Conservation (phyloP, 148 eudicot genomes). For the Camellia sinensis region DNA sequence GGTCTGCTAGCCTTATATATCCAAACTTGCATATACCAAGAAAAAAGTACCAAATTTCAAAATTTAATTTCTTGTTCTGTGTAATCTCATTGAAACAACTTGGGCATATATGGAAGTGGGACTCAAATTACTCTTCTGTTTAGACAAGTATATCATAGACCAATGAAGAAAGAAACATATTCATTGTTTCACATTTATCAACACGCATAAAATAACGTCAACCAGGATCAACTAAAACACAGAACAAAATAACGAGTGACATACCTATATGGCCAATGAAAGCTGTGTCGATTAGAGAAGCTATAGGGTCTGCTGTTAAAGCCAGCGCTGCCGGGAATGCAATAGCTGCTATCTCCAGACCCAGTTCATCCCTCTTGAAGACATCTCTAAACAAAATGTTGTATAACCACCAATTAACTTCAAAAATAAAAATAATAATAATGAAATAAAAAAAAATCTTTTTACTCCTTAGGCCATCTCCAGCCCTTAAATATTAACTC, state of each 20-base stretch:
- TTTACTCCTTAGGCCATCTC: too few relatives aligned
- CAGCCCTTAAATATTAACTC: too few relatives aligned
- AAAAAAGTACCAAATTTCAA: background rate
- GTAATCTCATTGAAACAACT: background rate
- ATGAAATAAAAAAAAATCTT: too few relatives aligned
- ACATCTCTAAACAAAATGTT: constrained; percentile 15
- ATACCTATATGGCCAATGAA: constrained; percentile 62
- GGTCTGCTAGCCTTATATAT: background rate
- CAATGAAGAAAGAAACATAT: background rate
- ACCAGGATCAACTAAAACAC: background rate
- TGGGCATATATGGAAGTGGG: background rate
- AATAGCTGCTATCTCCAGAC: constrained; percentile 43
- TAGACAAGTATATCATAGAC: background rate
- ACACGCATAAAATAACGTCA: background rate
- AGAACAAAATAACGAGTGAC: background rate
- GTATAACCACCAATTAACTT: background rate
- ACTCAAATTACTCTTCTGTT: background rate
- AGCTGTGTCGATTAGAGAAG: constrained; percentile 60
- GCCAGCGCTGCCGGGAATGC: constrained; percentile 65
- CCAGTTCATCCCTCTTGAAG: constrained; percentile 51
- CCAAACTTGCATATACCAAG: background rate
- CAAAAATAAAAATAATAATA: too few relatives aligned
- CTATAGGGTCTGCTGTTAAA: constrained; percentile 61
- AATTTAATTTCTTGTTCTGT: background rate
- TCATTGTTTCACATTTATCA: background rate